Evolutionary conservation across 352 stramenopile species (phyloP).

Genomic region (Globisporangium spinosum): DNA sequence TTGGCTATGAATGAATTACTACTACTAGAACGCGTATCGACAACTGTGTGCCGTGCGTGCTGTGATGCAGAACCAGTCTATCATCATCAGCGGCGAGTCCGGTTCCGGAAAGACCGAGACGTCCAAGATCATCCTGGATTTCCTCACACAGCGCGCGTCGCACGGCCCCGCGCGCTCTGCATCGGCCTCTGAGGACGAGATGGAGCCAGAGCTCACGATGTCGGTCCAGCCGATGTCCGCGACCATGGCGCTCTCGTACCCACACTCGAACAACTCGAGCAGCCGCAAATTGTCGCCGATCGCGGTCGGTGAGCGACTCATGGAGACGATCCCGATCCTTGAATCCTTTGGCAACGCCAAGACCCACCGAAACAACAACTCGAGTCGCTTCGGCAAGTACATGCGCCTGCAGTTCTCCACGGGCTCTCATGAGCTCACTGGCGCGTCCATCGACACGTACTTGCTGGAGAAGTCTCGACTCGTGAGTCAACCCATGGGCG

Average conservation of each 20-base stretch:
- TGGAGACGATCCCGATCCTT: constrained; percentile 91
- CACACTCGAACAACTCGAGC: constrained; percentile 47
- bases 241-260: constrained; percentile 65
- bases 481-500: constrained; percentile 65
- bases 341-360: constrained; percentile 89
- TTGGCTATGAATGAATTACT: not conserved
- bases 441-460: constrained; percentile 81
- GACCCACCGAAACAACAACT: constrained; percentile 89
- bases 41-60: constrained; percentile 76
- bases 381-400: constrained; percentile 91
- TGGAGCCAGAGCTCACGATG: constrained; percentile 60
- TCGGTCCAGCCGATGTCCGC: constrained; percentile 39
- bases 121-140: constrained; percentile 91
- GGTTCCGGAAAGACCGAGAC: constrained; percentile 95
- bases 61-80: constrained; percentile 91
- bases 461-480: constrained; percentile 83
- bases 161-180: constrained; percentile 42
- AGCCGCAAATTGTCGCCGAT: constrained; percentile 59
- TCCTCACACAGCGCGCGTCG: constrained; percentile 70
- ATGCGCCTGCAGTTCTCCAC: constrained; percentile 82
- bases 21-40: constrained; percentile 59
- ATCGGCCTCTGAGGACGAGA: constrained; percentile 49
- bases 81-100: constrained; percentile 93
- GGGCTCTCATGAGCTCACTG: constrained; percentile 65
- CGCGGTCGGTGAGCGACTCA: constrained; percentile 67